Percentiles rank a stretch among this genome's conserved stretches.
These are phyloP conservation scores for Suillus plorans DNA, from an alignment of 768 basidiomycete species.

Conservation along the genomic window DNA sequence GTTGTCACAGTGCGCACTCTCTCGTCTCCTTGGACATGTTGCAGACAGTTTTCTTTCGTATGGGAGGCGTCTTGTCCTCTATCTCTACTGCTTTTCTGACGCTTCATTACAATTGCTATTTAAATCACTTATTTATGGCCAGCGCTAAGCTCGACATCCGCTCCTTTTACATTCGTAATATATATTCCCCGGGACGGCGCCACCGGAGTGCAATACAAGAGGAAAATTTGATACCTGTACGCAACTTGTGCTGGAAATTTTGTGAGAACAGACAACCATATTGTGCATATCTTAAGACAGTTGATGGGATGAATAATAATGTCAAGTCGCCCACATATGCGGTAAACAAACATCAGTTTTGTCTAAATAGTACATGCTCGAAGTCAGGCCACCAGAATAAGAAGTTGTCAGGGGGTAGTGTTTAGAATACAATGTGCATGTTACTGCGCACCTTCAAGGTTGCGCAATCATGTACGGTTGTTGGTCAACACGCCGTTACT, in stretches of 20 bases:
- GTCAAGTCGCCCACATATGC: background rate
- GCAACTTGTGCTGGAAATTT: background rate
- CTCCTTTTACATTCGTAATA: slow-evolving; percentile 5
- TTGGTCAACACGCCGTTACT: background rate
- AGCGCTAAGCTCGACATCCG: slow-evolving; percentile 4
- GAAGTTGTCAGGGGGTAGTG: slow-evolving; percentile 1
- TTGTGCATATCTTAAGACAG: background rate
- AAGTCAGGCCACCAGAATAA: background rate
- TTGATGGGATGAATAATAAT: background rate
- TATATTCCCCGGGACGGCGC: background rate
- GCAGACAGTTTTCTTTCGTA: slow-evolving; percentile 3
- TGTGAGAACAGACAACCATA: background rate
- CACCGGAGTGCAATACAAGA: background rate
- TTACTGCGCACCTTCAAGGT: slow-evolving; percentile 7
- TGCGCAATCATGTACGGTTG: background rate
- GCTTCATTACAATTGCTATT: background rate
- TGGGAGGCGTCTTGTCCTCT: background rate
- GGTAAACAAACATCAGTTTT: slow-evolving; percentile 4
- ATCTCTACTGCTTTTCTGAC: background rate
- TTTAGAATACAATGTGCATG: slow-evolving; percentile 4
- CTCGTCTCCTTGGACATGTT: slow-evolving; percentile 1
- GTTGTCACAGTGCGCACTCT: background rate
- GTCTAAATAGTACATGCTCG: slow-evolving; percentile 6
- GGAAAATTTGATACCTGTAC: background rate
- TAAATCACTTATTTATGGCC: slow-evolving; percentile 10